Conservation (phyloP, 192 early-diverging fungal genomes). For the Coemansia sp. region DNA sequence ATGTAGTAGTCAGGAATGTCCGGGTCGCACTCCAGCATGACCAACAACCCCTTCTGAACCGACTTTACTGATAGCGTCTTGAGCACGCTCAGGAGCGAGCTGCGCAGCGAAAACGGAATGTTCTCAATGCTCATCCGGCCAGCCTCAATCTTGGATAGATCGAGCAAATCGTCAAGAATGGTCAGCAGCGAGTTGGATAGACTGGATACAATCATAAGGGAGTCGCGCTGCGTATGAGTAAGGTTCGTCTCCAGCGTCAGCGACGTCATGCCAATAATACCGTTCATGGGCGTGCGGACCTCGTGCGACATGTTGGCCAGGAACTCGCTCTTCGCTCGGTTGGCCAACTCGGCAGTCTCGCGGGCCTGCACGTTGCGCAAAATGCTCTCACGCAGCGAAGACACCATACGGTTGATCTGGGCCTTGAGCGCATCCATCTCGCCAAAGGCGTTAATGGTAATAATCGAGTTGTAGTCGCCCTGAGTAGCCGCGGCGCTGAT, state of each 20-base stretch:
- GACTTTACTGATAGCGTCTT: slow-evolving; percentile 76
- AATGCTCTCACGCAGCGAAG: slow-evolving; percentile 74
- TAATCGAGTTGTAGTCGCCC: slow-evolving; percentile 73
- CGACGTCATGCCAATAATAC: slow-evolving; percentile 77
- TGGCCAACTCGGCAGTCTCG: slow-evolving; percentile 81
- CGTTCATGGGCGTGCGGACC: slow-evolving; percentile 85
- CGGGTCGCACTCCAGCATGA: slow-evolving; percentile 71
- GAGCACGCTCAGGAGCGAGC: slow-evolving; percentile 67
- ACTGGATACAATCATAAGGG: slow-evolving; percentile 76
- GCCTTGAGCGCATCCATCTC: slow-evolving; percentile 86
- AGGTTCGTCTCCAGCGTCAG: slow-evolving; percentile 78
- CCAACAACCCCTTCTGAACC: slow-evolving; percentile 72
- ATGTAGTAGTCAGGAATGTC: slow-evolving; percentile 72
- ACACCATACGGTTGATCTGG: slow-evolving; percentile 87
- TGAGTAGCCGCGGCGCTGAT: slow-evolving; percentile 76
- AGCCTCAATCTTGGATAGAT: slow-evolving; percentile 85
- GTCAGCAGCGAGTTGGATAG: slow-evolving; percentile 73
- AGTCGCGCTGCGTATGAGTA: slow-evolving; percentile 80
- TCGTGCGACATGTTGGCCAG: slow-evolving; percentile 85
- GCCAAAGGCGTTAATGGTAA: slow-evolving; percentile 79
- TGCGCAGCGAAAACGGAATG: slow-evolving; percentile 69
- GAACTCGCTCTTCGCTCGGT: slow-evolving; percentile 77
- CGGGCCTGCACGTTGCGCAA: slow-evolving; percentile 79
- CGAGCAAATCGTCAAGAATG: slow-evolving; percentile 85
- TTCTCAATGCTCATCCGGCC: slow-evolving; percentile 80